Conservation (phyloP, 306 rosid genomes). For the Rosa multiflora region DNA sequence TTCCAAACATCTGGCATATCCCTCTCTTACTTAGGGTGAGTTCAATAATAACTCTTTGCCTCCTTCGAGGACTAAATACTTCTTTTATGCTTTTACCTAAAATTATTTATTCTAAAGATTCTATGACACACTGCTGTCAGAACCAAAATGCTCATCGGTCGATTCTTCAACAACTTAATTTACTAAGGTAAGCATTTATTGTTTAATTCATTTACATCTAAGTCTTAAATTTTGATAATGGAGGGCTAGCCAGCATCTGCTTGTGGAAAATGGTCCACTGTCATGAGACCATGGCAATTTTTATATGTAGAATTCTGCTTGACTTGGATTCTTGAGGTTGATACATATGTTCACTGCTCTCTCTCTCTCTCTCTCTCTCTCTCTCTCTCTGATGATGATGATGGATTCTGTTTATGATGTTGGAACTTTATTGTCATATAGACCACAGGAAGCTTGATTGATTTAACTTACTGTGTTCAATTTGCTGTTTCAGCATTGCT, state of each 20-base stretch:
- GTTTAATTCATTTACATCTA: conserved; percentile 4
- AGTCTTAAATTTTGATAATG: conserved; percentile 4
- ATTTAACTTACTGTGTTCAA: conserved; percentile 22
- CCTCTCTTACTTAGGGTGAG: conserved; percentile 95
- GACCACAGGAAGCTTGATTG: conserved; percentile 12
- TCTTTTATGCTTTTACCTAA: conserved; percentile 19
- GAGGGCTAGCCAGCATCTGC: conserved; percentile 11
- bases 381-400: not conserved
- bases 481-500: conserved; percentile 56
- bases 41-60: conserved; percentile 23
- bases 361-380: too few relatives aligned
- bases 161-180: conserved; percentile 81
- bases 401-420: not conserved
- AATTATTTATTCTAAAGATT: conserved; percentile 27
- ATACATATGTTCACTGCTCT: conserved; percentile 4
- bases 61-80: conserved; percentile 24
- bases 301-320: conserved; percentile 9
- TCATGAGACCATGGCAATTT: conserved; percentile 10
- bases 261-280: conserved; percentile 17
- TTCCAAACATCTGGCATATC: conserved; percentile 97
- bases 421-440: not conserved
- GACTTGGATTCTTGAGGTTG: conserved; percentile 13
- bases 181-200: conserved; percentile 48
- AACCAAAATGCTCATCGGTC: conserved; percentile 89
- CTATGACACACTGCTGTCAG: conserved; percentile 42